Evolutionary conservation across 495 filamentous ascomycete species (phyloP).

Genomic region (Lophiostoma macrostomum): DNA sequence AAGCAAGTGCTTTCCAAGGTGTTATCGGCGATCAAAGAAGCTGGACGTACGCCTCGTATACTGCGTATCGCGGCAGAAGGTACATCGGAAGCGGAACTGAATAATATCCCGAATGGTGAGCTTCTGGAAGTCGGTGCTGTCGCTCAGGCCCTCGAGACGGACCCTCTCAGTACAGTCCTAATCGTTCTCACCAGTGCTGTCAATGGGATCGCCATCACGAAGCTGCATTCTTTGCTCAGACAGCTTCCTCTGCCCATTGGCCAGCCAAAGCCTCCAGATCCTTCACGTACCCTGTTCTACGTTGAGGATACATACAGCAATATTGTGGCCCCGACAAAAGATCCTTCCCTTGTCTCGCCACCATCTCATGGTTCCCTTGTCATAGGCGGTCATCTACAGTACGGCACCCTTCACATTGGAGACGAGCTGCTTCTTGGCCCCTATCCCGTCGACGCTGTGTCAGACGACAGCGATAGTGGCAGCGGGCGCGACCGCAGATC

Average conservation of each 20-base stretch:
- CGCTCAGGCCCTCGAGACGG: slow-evolving; percentile 21
- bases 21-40: slow-evolving; percentile 72
- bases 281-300: slow-evolving; percentile 59
- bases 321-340: slow-evolving; percentile 4
- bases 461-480: slow-evolving; percentile 39
- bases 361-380: slow-evolving; percentile 53
- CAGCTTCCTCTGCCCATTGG: slow-evolving; percentile 70
- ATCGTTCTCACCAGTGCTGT: slow-evolving; percentile 87
- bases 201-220: slow-evolving; percentile 74
- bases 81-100: slow-evolving; percentile 30
- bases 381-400: slow-evolving; percentile 76
- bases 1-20: slow-evolving; percentile 66
- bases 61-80: slow-evolving; percentile 46
- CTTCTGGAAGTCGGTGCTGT: slow-evolving; percentile 23
- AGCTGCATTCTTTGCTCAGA: slow-evolving; percentile 77
- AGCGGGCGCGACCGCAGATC: slow-evolving; percentile 20
- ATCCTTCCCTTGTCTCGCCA: neutral
- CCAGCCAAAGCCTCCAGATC: slow-evolving; percentile 7
- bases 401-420: slow-evolving; percentile 73
- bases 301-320: slow-evolving; percentile 72
- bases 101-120: slow-evolving; percentile 25
- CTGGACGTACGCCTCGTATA: slow-evolving; percentile 68
- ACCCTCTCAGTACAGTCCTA: slow-evolving; percentile 57
- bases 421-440: slow-evolving; percentile 79
- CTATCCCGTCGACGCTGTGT: slow-evolving; percentile 49